phyloP scores from a whole-genome alignment of 2,329 filamentous ascomycete species.

The Neofusicoccum sp. region DNA sequence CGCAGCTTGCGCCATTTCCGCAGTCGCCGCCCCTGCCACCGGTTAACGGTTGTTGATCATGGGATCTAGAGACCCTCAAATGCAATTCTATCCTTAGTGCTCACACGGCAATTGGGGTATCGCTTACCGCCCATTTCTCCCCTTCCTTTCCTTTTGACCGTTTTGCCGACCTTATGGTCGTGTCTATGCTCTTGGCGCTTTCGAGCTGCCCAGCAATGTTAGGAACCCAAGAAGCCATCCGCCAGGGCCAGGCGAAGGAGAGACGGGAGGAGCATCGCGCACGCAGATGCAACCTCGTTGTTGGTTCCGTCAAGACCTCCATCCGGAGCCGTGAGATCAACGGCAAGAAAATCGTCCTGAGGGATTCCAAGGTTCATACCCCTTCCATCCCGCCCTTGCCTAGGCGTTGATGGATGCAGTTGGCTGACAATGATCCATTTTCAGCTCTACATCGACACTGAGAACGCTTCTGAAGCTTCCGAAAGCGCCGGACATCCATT shows the following conservation, averaged over 20 bases:
- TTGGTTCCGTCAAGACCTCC: constrained; percentile 47
- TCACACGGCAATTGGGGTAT: neutral
- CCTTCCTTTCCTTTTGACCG: neutral
- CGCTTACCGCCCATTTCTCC: neutral
- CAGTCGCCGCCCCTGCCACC: neutral
- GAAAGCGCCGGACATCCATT: constrained; percentile 43
- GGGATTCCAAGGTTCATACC: constrained; percentile 35
- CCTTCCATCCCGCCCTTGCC: neutral
- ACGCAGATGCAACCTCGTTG: constrained; percentile 51
- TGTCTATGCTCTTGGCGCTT: constrained; percentile 44
- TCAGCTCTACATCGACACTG: constrained; percentile 4
- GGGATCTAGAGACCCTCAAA: neutral
- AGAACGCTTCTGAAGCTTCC: neutral
- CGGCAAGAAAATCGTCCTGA: constrained; percentile 46
- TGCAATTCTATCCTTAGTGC: neutral
- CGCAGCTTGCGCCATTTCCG: neutral
- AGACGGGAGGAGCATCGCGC: constrained; percentile 51
- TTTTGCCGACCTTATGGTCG: constrained; percentile 35
- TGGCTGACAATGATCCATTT: neutral
- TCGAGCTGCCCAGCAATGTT: constrained; percentile 46
- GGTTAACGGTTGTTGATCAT: neutral
- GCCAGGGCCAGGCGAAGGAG: constrained; percentile 50
- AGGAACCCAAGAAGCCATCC: constrained; percentile 50
- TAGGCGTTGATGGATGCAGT: neutral
- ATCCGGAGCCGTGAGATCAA: constrained; percentile 45